A percentile compares a stretch with the other conserved stretches of the same genome.
Evolutionary conservation across 768 basidiomycete species (phyloP).

Genomic region (Suillus fuscotomentosus): DNA sequence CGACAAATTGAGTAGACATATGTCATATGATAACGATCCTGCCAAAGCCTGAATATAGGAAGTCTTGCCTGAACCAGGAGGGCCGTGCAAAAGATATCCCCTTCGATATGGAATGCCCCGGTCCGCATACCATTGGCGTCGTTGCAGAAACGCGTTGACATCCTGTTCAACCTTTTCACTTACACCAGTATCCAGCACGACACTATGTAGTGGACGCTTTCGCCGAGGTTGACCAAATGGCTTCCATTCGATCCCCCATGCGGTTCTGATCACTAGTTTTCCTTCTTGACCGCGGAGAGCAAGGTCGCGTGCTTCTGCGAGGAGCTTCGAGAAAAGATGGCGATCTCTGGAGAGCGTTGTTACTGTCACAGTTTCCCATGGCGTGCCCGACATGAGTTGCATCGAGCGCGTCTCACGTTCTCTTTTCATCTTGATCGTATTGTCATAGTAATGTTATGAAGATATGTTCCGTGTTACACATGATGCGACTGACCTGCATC

Average conservation of each 20-base stretch:
- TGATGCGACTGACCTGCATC: constrained; percentile 73
- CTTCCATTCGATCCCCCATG: constrained; percentile 96
- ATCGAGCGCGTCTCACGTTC: constrained; percentile 93
- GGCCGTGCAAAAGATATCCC: constrained; percentile 93
- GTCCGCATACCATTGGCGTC: constrained; percentile 94
- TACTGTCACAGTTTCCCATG: constrained; percentile 96
- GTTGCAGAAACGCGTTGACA: constrained; percentile 73
- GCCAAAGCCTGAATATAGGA: constrained; percentile 98
- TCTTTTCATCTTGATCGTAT: constrained; percentile 71
- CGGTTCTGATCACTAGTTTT: constrained; percentile 93
- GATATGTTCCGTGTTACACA: background rate
- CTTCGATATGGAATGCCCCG: constrained; percentile 98
- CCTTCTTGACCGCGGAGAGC: constrained; percentile 87
- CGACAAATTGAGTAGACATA: constrained; percentile 92
- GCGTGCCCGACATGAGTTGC: constrained; percentile 86
- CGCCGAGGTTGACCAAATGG: constrained; percentile 91
- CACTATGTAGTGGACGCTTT: constrained; percentile 84
- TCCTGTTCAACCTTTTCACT: constrained; percentile 83
- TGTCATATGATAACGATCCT: constrained; percentile 89
- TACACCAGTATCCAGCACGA: constrained; percentile 82
- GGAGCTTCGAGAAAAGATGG: constrained; percentile 70
- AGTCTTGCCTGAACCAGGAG: constrained; percentile 97
- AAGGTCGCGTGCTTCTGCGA: constrained; percentile 86
- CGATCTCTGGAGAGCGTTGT: constrained; percentile 91
- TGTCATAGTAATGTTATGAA: constrained; percentile 6